Conservation (phyloP, 2,329 filamentous ascomycete species). For the Graphiopsis chlorocephala region DNA sequence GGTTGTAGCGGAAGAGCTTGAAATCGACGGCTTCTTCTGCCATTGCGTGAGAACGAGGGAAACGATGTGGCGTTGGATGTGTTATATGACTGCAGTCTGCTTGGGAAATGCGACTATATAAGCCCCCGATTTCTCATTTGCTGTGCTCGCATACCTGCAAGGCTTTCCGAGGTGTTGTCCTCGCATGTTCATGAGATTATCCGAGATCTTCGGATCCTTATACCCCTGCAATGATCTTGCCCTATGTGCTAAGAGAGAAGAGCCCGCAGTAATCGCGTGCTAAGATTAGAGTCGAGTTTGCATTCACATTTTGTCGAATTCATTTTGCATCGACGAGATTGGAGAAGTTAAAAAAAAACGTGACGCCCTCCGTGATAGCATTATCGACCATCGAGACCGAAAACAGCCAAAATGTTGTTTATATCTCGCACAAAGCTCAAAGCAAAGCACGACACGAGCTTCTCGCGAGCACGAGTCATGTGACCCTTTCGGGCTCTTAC, state of each 20-base stretch:
- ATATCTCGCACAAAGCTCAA: neutral
- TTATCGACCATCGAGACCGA: too few relatives aligned
- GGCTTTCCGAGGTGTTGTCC: neutral
- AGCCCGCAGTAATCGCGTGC: neutral
- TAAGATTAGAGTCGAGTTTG: neutral
- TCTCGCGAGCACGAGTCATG: neutral
- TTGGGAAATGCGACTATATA: neutral
- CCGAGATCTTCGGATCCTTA: neutral
- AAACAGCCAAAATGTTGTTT: too few relatives aligned
- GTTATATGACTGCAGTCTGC: neutral
- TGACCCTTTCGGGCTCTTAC: neutral
- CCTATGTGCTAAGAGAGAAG: neutral
- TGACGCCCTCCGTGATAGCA: too few relatives aligned
- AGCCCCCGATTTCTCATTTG: too few relatives aligned
- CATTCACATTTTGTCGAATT: neutral
- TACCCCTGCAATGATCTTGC: neutral
- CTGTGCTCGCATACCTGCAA: neutral
- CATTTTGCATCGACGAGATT: neutral
- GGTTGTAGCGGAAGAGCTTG: conserved; percentile 12
- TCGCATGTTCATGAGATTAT: neutral
- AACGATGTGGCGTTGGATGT: neutral
- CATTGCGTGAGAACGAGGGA: neutral
- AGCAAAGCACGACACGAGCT: neutral
- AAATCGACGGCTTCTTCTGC: neutral
- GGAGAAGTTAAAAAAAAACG: too few relatives aligned